Evolutionary conservation across 345 rosid species (phyloP).

Genomic region (Microthlaspi erraticum): DNA sequence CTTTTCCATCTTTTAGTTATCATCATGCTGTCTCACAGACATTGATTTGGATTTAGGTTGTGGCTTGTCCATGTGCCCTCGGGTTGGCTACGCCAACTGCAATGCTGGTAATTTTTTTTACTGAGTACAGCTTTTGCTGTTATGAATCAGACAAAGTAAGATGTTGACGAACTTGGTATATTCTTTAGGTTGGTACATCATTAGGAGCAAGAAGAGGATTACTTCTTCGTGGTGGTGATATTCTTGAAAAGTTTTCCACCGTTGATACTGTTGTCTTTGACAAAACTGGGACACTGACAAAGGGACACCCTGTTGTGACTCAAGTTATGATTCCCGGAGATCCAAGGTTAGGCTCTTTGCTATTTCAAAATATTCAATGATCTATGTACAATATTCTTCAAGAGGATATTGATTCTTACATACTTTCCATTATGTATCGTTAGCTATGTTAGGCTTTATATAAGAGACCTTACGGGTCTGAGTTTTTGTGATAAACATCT

Average conservation of each 20-base stretch:
- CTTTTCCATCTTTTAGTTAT: slow-evolving; percentile 3
- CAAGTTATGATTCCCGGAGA: slow-evolving; percentile 58
- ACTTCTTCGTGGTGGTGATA: slow-evolving; percentile 91
- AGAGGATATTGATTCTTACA: slow-evolving; percentile 20
- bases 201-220: slow-evolving; percentile 92
- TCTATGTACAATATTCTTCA: slow-evolving; percentile 4
- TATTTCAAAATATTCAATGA: slow-evolving; percentile 1
- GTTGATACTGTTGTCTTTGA: slow-evolving; percentile 85
- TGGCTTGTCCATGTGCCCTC: slow-evolving; percentile 99
- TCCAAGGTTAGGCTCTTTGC: slow-evolving; percentile 59
- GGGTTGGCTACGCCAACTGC: slow-evolving; percentile 99
- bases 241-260: slow-evolving; percentile 86
- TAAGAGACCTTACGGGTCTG: background rate
- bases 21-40: slow-evolving; percentile 29
- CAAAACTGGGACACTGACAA: slow-evolving; percentile 93
- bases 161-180: slow-evolving; percentile 24
- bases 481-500: slow-evolving; percentile 18
- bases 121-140: slow-evolving; percentile 18
- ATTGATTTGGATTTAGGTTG: slow-evolving; percentile 61
- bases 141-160: slow-evolving; percentile 23
- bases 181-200: slow-evolving; percentile 84
- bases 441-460: slow-evolving; percentile 2
- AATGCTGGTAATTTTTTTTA: slow-evolving; percentile 68
- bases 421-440: background rate
- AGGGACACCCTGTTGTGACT: slow-evolving; percentile 90